Evolutionary conservation across 2,329 filamentous ascomycete species (phyloP).

Genomic region (Calonectria pauciramosa): DNA sequence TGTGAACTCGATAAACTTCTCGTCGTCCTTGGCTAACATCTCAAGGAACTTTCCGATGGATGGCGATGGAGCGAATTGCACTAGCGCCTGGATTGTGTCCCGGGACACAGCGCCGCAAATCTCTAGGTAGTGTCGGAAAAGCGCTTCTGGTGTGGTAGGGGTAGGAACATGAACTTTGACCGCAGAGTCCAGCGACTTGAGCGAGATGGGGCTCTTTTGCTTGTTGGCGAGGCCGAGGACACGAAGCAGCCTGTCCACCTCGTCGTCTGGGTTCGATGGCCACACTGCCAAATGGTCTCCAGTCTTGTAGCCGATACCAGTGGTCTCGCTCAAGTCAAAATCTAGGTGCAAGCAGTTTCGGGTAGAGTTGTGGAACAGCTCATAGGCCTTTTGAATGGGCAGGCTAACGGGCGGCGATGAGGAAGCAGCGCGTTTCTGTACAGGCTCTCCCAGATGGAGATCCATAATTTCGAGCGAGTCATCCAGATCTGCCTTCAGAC

Average conservation of each 20-base stretch:
- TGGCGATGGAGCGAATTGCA: slow-evolving; percentile 66
- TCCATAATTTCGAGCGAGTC: slow-evolving; percentile 40
- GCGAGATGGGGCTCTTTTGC: slow-evolving; percentile 39
- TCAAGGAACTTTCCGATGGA: slow-evolving; percentile 51
- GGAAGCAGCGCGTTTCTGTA: slow-evolving; percentile 30
- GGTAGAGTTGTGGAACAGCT: slow-evolving; percentile 34
- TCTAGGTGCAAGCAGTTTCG: slow-evolving; percentile 54
- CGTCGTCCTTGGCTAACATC: slow-evolving; percentile 34
- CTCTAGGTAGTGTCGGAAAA: slow-evolving; percentile 62
- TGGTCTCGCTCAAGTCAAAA: slow-evolving; percentile 48
- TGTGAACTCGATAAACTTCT: slow-evolving; percentile 33
- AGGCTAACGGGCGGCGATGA: slow-evolving; percentile 30
- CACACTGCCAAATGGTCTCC: slow-evolving; percentile 58
- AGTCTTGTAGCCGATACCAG: slow-evolving; percentile 52
- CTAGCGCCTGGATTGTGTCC: slow-evolving; percentile 52
- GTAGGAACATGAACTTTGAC: slow-evolving; percentile 49
- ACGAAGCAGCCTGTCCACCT: slow-evolving; percentile 47
- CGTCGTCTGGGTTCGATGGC: slow-evolving; percentile 53
- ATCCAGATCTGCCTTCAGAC: slow-evolving; percentile 32
- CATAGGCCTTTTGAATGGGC: slow-evolving; percentile 27
- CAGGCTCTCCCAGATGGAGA: slow-evolving; percentile 37
- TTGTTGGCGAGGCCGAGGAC: slow-evolving; percentile 40
- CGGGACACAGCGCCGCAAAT: slow-evolving; percentile 53
- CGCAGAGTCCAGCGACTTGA: slow-evolving; percentile 39
- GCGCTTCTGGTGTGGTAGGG: slow-evolving; percentile 53